A percentile compares a stretch with the other conserved stretches of the same genome.
phyloP scores from a whole-genome alignment of 1,284 basidiomycete genomes.

The Lentinus polychrous region DNA sequence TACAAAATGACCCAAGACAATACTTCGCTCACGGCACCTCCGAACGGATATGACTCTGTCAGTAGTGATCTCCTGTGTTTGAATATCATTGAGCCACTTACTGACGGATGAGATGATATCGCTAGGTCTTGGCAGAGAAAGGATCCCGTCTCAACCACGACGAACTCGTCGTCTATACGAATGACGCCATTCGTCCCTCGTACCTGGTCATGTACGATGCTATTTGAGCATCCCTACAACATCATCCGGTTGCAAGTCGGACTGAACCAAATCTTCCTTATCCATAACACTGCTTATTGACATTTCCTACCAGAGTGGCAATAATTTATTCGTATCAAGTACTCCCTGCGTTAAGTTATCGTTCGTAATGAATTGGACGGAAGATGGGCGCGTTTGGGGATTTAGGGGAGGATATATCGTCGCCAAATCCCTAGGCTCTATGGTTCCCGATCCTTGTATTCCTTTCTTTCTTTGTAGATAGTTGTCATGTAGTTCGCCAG shows the following conservation, averaged over 20 bases:
- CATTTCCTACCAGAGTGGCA: neutral
- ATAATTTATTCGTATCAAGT: neutral
- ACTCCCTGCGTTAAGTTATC: neutral
- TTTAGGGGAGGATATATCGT: too few species aligned
- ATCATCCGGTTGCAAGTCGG: neutral
- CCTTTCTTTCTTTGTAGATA: neutral
- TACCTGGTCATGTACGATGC: conserved; percentile 6
- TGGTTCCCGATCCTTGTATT: neutral
- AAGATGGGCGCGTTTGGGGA: neutral
- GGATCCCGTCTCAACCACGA: conserved; percentile 17
- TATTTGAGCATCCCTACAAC: neutral
- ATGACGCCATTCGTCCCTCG: conserved; percentile 16
- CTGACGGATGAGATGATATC: neutral
- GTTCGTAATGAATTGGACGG: neutral
- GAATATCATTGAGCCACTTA: neutral
- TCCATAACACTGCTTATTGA: neutral
- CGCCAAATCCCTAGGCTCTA: neutral
- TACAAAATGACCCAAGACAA: conserved; percentile 40
- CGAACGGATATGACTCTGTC: conserved; percentile 44
- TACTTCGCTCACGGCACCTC: conserved; percentile 38
- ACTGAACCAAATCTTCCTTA: neutral
- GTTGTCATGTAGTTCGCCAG: neutral
- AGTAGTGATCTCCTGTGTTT: neutral
- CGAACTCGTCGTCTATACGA: conserved; percentile 15
- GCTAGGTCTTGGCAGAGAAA: conserved; percentile 29